Evolutionary conservation across 495 filamentous ascomycete genomes (phyloP).

Genomic region (Filosporella fistucella): DNA sequence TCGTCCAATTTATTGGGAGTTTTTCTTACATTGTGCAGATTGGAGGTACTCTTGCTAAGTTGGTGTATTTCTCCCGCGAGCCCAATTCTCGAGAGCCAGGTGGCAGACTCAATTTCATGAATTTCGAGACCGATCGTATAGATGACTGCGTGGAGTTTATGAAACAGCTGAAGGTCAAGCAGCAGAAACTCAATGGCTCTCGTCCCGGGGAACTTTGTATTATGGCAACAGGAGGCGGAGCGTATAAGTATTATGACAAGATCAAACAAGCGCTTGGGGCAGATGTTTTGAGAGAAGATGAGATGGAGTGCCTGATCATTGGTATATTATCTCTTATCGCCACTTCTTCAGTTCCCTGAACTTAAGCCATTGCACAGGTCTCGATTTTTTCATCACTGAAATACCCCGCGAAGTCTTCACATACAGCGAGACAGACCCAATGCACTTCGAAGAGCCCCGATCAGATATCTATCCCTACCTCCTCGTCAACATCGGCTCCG

Average conservation of each 20-base stretch:
- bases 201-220: constrained; percentile 66
- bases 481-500: constrained; percentile 97
- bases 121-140: constrained; percentile 91
- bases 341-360: not conserved
- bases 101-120: constrained; percentile 89
- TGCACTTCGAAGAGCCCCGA: constrained; percentile 71
- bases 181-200: constrained; percentile 67
- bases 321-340: constrained; percentile 40
- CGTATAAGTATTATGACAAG: constrained; percentile 92
- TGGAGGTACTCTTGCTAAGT: constrained; percentile 88
- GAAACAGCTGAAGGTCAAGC: constrained; percentile 71
- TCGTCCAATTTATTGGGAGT: not conserved
- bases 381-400: constrained; percentile 98
- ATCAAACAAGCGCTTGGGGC: constrained; percentile 76
- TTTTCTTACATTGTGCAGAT: constrained; percentile 54
- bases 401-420: constrained; percentile 96
- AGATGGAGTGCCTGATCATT: constrained; percentile 98
- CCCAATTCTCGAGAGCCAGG: constrained; percentile 71
- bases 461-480: constrained; percentile 89
- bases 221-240: constrained; percentile 92
- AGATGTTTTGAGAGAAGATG: constrained; percentile 87
- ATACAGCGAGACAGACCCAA: constrained; percentile 82
- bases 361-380: constrained; percentile 43
- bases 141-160: constrained; percentile 90
- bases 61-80: constrained; percentile 95